Base-by-base conservation (phyloP, 176 grass and related monocot genomes). In the Chloris gayana region DNA sequence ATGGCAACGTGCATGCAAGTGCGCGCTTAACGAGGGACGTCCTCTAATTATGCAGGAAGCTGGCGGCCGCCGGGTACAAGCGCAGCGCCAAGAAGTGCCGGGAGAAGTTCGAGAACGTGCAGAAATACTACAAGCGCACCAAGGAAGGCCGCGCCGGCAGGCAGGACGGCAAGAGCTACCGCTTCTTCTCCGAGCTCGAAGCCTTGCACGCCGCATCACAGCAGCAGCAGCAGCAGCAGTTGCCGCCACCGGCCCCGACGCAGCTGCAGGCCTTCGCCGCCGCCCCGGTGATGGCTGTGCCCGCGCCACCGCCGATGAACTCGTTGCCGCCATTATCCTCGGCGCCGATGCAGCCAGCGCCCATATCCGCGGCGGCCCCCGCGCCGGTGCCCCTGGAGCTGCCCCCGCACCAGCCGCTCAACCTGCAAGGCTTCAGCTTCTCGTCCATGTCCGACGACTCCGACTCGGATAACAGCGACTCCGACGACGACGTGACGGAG, bases 121-220 rank as follows among this genome's bases (percentile, higher is more conserved):
- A 95, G 73, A 98, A 98, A 84, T 98, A 98, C 88, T 98, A 98
- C 90, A 98, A 98, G 90, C 95, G 95, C 67, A 98, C 95, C 18
- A 98, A 98, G 87, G 95, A 95, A 71, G 85, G 95, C 26, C 92
- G 90, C 19, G 84, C 95, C 32, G 95, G 95, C 0, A 66, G 93
- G 51, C 92, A 95, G 83, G 95, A 98, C 81, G 95, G 95, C 66
- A 95, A 94, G 82, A 97, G 90, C 87, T 97, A 97, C 92, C 91
- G 92, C 29, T 97, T 97, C 82, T 97, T 97, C 42, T 80, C 80
- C 6, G 82, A 97, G 65, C 87, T 94, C 0, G 91, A 97, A 80
- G 92, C 89, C 9, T 70, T 97, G 78, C 89, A 92, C 31, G 83
- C 85, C 12, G 50, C 85, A n/a, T n/a, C n/a, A n/a, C n/a, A n/a